phyloP scores from a whole-genome alignment of 345 rosid genomes.

The Syzygium oleosum region DNA sequence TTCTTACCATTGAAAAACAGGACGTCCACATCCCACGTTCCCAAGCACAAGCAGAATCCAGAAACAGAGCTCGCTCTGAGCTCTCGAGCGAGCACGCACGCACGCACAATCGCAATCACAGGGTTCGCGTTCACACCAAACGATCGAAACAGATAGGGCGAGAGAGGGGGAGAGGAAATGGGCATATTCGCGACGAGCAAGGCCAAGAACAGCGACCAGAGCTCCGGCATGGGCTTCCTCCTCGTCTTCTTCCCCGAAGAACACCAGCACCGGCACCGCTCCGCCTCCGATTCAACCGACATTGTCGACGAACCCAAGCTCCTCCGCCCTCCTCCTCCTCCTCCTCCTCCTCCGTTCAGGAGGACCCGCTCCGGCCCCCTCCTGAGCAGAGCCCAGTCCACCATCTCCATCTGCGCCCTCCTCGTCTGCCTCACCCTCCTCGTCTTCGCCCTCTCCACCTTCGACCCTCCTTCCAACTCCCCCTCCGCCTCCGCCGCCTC shows the following conservation, averaged over 20 bases:
- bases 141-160: not conserved
- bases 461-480: conserved; percentile 81
- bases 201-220: not conserved
- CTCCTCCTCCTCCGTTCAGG: not conserved
- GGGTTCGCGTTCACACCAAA: not conserved
- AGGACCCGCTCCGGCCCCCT: conserved; percentile 40
- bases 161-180: not conserved
- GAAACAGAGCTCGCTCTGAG: not conserved
- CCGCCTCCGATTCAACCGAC: not conserved
- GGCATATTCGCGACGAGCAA: conserved; percentile 1
- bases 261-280: not conserved
- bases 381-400: conserved; percentile 65
- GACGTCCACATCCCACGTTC: not conserved
- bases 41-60: not conserved
- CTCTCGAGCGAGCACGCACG: not conserved
- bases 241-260: conserved; percentile 75
- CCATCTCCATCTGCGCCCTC: conserved; percentile 70
- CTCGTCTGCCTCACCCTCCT: conserved; percentile 62
- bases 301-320: not conserved
- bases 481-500: conserved; percentile 24
- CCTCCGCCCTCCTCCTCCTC: conserved; percentile 1
- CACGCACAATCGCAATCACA: not conserved
- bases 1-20: not conserved
- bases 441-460: conserved; percentile 83
- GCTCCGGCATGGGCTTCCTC: conserved; percentile 58